phyloP scores from a whole-genome alignment of 2,329 filamentous ascomycete species.

The Thermoascus crustaceus region DNA sequence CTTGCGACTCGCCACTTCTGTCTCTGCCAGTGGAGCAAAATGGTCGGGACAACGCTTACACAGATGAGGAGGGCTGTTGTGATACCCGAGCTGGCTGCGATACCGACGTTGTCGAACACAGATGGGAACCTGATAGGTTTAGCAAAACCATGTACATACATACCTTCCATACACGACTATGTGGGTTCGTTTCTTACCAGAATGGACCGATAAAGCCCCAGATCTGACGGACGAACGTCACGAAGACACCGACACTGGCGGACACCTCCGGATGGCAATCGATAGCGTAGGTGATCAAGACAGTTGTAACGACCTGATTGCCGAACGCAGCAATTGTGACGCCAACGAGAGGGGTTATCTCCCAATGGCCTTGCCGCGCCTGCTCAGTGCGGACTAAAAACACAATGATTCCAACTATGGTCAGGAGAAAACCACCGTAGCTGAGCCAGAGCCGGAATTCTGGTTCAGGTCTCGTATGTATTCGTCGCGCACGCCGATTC shows the following conservation, averaged over 20 bases:
- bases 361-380: slow-evolving; percentile 39
- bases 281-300: slow-evolving; percentile 53
- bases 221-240: slow-evolving; percentile 48
- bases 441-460: slow-evolving; percentile 52
- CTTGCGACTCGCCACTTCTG: slow-evolving; percentile 1
- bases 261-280: slow-evolving; percentile 49
- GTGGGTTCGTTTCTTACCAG: too few species aligned
- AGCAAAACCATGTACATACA: too few species aligned
- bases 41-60: slow-evolving; percentile 21
- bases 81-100: slow-evolving; percentile 21
- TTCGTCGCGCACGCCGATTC: slow-evolving; percentile 27
- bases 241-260: slow-evolving; percentile 50
- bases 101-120: slow-evolving; percentile 27
- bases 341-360: slow-evolving; percentile 50
- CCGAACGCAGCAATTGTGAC: slow-evolving; percentile 46
- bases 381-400: slow-evolving; percentile 46
- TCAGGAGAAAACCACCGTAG: slow-evolving; percentile 45
- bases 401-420: slow-evolving; percentile 46
- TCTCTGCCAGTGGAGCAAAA: slow-evolving; percentile 19
- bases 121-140: slow-evolving; percentile 20
- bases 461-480: slow-evolving; percentile 33
- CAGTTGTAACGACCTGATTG: slow-evolving; percentile 54
- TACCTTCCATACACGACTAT: too few species aligned
- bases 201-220: slow-evolving; percentile 45
- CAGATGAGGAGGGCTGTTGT: slow-evolving; percentile 21